Conservation (phyloP, 179 eudicot genomes). For the Patellifolia procumbens region DNA sequence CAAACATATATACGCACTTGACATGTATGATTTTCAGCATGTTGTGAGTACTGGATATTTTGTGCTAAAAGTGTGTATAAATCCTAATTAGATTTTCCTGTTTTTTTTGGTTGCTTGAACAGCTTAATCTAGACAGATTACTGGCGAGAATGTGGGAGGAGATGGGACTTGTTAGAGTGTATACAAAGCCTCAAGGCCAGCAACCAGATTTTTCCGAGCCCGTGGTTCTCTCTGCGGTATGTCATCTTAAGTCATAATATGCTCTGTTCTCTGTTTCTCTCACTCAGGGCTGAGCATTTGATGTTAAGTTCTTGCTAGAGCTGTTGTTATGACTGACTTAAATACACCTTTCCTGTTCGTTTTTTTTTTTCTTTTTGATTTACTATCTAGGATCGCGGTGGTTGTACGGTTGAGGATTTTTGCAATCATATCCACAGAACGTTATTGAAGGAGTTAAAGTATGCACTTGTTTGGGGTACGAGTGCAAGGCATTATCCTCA, state of each 20-base stretch:
- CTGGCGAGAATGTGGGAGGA: constrained; percentile 97
- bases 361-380: neutral
- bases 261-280: neutral
- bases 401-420: constrained; percentile 89
- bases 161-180: constrained; percentile 98
- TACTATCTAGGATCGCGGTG: constrained; percentile 81
- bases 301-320: neutral
- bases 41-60: neutral
- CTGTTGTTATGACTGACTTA: constrained; percentile 3
- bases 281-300: neutral
- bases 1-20: too few species aligned
- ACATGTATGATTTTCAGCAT: neutral
- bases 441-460: constrained; percentile 86
- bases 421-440: constrained; percentile 92
- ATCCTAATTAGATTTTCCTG: neutral
- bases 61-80: neutral
- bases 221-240: constrained; percentile 89
- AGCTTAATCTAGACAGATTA: constrained; percentile 94
- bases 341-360: neutral
- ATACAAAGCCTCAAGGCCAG: constrained; percentile 99
- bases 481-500: constrained; percentile 98
- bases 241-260: constrained; percentile 26
- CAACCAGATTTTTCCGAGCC: constrained; percentile 98
- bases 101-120: constrained; percentile 35
- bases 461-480: constrained; percentile 91